Base-by-base conservation (phyloP, 2,329 filamentous ascomycete genomes). In the Aspergillus quadrilineatus region DNA sequence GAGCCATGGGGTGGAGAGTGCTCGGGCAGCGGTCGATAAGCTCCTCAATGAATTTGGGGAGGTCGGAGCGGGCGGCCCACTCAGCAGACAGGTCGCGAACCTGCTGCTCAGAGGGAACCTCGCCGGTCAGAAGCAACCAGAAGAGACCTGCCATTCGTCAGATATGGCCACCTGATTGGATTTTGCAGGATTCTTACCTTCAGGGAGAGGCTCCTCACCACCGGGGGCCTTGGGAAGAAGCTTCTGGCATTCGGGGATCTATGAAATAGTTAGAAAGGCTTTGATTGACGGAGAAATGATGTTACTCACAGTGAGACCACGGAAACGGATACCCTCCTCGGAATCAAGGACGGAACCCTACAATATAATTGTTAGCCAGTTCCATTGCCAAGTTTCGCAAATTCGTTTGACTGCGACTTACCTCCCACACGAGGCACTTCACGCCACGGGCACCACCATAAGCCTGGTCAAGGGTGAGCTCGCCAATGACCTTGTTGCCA, bases 1-100 rank as follows among this genome's bases (percentile, higher is more conserved):
- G 94, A 63, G 94, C 93, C 94, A 99, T 99, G 77, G 94, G 94
- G 87, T 99, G 94, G 69, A 99, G 90, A 79, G 96, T 92, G 82
- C 85, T 94, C 70, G 94, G 94, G 89, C 93, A 97, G 84, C 94
- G 92, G 87, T 99, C 94, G 81, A 99, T 96, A 77, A 99, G 89
- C 84, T 99, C 94, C 84, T 96, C 92, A 73, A 99, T 86, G 81
- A 96, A 97, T 83, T 96, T 96, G 81, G 94, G 94, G 67, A 99
- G 82, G 73, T 95, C 91, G 79, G 94, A 92, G 73, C 94, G 92
- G 75, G 94, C 94, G 76, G 94, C 94, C 94, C 93, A 97, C 81
- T 99, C 94, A 63, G 94, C 93, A 67, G 94, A 97, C 66, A 99
- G 89, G 74, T 95, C 92, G 77, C 92, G 92, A 72, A 97, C 94